Base-by-base conservation (phyloP, 2,329 filamentous ascomycete species). In the Paraconiothyrium sp. region DNA sequence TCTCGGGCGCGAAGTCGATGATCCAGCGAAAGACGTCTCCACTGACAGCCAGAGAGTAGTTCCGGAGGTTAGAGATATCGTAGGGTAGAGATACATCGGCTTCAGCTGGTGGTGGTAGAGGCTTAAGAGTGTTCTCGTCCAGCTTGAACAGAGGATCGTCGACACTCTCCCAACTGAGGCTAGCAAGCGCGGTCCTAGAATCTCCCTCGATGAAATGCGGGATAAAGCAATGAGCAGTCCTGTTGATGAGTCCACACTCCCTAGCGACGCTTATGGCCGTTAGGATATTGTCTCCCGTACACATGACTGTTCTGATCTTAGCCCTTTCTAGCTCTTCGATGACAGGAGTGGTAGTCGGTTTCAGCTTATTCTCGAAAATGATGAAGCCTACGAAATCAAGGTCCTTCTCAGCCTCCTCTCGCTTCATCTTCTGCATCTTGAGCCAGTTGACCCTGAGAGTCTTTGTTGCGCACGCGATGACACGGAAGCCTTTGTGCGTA, bases 1-100 rank as follows among this genome's bases (percentile, higher is more conserved):
- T 88, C n/a, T 92, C 88, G 0, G 90, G 88, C 0, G 92, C 94
- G 78, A 90, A 98, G 79, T 99, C 94, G 54, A 99, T 85, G 54
- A 98, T 89, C 95, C 95, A 99, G 64, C 95, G 90, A 79, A 99
- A 99, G 0, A 97, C 92, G 72, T 99, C 95, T 48, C 95, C 96
- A 60, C 88, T 94, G 9, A 98, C 88, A 34, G 95, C 95, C 13
- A 99, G 79, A 0, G 92, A 93, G 78, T 97, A 98, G 74, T 97
- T 93, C 54, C 89, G 86, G 24, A 95, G 82, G 59, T 93, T 94
- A 0, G 88, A 87, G 52, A 94, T 90, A 70, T 95, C 92, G 74
- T 93, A 95, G 0, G 94, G 94, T 16, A 97, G 81, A 1, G 94
- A 97, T 1, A 90, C 87, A 78, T 99, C 94, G 27, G 85, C 86